Conservation (phyloP, 306 rosid species). For the Delonix regia region DNA sequence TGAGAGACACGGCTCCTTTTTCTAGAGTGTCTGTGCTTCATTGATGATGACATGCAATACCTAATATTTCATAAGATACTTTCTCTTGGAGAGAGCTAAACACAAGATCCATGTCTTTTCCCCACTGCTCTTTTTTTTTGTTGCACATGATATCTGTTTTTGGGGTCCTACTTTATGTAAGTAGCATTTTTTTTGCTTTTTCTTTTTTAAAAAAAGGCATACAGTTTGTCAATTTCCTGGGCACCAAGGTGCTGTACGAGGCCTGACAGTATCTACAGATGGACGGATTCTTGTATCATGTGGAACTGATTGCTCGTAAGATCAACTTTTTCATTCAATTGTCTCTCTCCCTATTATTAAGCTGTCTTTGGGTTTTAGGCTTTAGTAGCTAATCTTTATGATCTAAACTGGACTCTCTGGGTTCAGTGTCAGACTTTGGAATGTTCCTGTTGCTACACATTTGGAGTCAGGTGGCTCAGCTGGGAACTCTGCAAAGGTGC, state of each 20-base stretch:
- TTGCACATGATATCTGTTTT: neutral
- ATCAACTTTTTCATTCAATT: conserved; percentile 15
- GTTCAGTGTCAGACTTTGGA: conserved; percentile 87
- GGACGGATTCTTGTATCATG: conserved; percentile 85
- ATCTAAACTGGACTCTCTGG: conserved; percentile 30
- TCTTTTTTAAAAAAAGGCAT: conserved; percentile 48
- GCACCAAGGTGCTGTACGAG: conserved; percentile 90
- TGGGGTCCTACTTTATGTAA: neutral
- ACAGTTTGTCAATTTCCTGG: conserved; percentile 87
- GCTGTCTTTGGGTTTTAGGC: conserved; percentile 14
- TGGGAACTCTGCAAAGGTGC: conserved; percentile 60
- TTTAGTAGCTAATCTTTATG: conserved; percentile 25
- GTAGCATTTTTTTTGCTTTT: conserved; percentile 28
- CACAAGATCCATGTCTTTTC: neutral
- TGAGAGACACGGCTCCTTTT: neutral
- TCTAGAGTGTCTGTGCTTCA: no score
- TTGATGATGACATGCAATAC: neutral
- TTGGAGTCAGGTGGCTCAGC: conserved; percentile 49
- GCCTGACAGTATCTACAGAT: conserved; percentile 78
- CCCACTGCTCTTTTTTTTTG: neutral
- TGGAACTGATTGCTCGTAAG: conserved; percentile 90
- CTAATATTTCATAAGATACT: neutral
- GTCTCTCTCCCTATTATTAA: neutral
- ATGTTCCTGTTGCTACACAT: conserved; percentile 57
- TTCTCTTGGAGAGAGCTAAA: neutral